Evolutionary conservation across 768 basidiomycete species (phyloP).

Genomic region (Mycena filopes): DNA sequence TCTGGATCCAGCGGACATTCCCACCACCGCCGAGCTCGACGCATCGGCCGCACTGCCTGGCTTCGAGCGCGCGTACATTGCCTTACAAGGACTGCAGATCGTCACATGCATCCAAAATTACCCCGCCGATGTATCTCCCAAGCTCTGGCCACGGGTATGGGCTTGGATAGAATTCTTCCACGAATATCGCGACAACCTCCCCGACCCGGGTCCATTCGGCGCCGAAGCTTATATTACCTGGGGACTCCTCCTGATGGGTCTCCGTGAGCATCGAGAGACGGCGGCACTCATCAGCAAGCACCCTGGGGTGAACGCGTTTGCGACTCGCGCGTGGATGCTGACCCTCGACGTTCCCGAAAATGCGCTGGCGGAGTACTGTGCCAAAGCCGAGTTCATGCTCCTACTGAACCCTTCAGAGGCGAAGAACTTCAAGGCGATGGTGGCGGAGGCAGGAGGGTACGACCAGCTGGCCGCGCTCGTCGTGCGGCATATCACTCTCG

Average conservation of each 20-base stretch:
- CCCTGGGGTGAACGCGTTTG: neutral
- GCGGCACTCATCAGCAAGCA: neutral
- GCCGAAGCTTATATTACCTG: neutral
- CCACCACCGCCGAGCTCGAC: neutral
- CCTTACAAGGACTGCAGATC: neutral
- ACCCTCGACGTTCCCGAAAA: neutral
- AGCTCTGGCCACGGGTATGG: neutral
- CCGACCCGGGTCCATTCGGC: neutral
- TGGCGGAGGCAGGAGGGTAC: neutral
- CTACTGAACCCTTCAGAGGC: neutral
- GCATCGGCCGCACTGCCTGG: neutral
- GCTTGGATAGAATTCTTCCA: slow-evolving; percentile 3
- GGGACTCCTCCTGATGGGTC: neutral
- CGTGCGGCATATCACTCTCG: neutral
- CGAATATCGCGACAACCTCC: neutral
- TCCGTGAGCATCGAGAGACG: neutral
- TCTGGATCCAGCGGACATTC: neutral
- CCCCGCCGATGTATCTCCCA: neutral
- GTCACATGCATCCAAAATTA: neutral
- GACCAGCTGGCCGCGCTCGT: neutral
- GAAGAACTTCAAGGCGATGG: neutral
- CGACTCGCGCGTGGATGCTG: neutral
- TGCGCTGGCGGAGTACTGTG: neutral
- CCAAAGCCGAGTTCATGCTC: neutral
- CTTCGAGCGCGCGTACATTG: neutral